Conservation (phyloP, 2,329 filamentous ascomycete species). For the Byssothecium circinans region DNA sequence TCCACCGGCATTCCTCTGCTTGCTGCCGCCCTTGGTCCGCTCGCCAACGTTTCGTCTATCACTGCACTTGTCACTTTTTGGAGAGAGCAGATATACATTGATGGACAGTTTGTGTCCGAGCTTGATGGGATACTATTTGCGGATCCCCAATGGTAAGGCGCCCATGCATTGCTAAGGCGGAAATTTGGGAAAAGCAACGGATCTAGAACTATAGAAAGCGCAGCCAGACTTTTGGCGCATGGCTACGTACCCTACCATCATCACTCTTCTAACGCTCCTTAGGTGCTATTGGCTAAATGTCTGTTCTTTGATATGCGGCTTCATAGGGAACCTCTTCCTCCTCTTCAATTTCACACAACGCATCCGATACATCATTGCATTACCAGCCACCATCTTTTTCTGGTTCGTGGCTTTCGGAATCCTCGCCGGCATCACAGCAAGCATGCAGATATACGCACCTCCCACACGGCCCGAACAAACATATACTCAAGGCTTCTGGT, state of each 20-base stretch:
- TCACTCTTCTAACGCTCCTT: conserved; percentile 3
- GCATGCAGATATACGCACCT: conserved; percentile 64
- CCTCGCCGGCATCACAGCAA: conserved; percentile 66
- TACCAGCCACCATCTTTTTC: conserved; percentile 79
- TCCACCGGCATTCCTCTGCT: conserved; percentile 58
- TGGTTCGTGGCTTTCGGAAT: conserved; percentile 70
- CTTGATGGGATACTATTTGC: conserved; percentile 58
- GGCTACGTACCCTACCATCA: neutral
- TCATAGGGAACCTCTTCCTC: conserved; percentile 78
- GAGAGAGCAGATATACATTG: conserved; percentile 61
- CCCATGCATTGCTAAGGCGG: neutral
- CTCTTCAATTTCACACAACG: conserved; percentile 83
- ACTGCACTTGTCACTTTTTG: conserved; percentile 81
- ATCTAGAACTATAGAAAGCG: too few species aligned
- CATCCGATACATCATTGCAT: conserved; percentile 77
- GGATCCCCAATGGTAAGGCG: conserved; percentile 70
- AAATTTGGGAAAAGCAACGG: too few species aligned
- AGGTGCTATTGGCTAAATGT: conserved; percentile 77
- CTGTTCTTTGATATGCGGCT: conserved; percentile 72
- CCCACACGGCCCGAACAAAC: conserved; percentile 52
- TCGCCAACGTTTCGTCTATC: conserved; percentile 86
- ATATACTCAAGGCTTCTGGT: conserved; percentile 85
- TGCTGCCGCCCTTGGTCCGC: conserved; percentile 79
- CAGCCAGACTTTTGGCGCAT: neutral
- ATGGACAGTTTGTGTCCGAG: conserved; percentile 54